These are phyloP conservation scores for Prunus persica DNA, from an alignment of 306 rosid species.

Conservation along the genomic window Prunus_persica_NCBIv2 NC_034013.1:8443501-8444000, in stretches of 20 bases:
- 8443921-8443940: slow-evolving; percentile 43
- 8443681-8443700: slow-evolving; percentile 25
- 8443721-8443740: not conserved
- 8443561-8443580: slow-evolving; percentile 42
- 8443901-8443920: slow-evolving; percentile 38
- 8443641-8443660: slow-evolving; percentile 23
- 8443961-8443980: slow-evolving; percentile 51
- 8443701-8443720: not conserved
- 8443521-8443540: slow-evolving; percentile 62
- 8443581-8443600: slow-evolving; percentile 59
- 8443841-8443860: slow-evolving; percentile 51
- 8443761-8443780: slow-evolving; percentile 27
- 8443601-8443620: slow-evolving; percentile 82
- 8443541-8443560: slow-evolving; percentile 71
- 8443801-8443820: slow-evolving; percentile 30
- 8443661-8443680: slow-evolving; percentile 26
- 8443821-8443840: slow-evolving; percentile 35
- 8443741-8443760: slow-evolving; percentile 28
- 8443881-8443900: slow-evolving; percentile 14
- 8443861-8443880: slow-evolving; percentile 2
- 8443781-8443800: slow-evolving; percentile 9
- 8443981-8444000: slow-evolving; percentile 21
- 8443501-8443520: slow-evolving; percentile 34
- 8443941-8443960: slow-evolving; percentile 52
- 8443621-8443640: slow-evolving; percentile 34